These are phyloP conservation scores for Avena eriantha DNA, from an alignment of 176 grass and related monocot species.

Conservation along the genomic window DNA sequence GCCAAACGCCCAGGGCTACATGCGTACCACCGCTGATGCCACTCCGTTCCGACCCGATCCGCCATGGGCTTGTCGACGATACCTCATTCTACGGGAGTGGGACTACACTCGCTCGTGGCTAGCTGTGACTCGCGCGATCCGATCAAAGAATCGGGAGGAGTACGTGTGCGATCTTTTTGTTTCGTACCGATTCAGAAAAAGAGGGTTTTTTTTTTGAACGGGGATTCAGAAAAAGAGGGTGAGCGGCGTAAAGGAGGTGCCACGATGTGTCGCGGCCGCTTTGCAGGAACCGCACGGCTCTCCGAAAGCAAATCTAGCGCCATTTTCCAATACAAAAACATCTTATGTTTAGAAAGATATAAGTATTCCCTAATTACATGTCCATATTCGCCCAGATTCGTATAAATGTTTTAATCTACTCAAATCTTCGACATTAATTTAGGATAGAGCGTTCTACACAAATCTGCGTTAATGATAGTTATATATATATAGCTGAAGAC, in stretches of 20 bases:
- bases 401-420: too few species aligned
- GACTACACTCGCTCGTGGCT: not conserved
- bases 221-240: slow-evolving; percentile 5
- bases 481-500: not conserved
- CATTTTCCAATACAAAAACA: not conserved
- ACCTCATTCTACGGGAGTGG: not conserved
- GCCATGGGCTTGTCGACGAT: not conserved
- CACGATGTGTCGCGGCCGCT: not conserved
- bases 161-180: slow-evolving; percentile 24
- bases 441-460: not conserved
- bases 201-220: too few species aligned
- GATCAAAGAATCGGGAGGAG: not conserved
- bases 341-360: too few species aligned
- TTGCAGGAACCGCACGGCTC: slow-evolving; percentile 17
- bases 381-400: too few species aligned
- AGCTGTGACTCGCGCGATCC: not conserved
- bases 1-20: not conserved
- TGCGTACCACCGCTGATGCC: not conserved
- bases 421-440: too few species aligned
- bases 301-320: not conserved
- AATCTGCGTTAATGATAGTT: too few species aligned
- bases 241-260: slow-evolving; percentile 41
- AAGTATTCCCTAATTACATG: too few species aligned
- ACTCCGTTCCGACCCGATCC: not conserved
- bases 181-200: slow-evolving; percentile 34